phyloP scores from a whole-genome alignment of 2,329 filamentous ascomycete species.

The Claviceps maximensis region DNA sequence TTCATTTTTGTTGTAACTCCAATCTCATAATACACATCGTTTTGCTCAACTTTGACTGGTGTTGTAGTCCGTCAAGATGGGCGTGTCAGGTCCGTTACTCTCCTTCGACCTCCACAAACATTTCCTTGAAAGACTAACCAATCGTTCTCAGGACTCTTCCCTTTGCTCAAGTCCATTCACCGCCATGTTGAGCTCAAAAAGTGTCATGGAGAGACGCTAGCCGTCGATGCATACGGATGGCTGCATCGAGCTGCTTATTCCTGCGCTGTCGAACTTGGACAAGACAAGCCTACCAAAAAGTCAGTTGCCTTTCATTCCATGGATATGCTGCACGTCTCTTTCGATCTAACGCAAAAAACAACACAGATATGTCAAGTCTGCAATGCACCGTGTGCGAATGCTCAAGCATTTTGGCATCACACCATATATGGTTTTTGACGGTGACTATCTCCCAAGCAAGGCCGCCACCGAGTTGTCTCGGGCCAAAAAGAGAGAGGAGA shows the following conservation, averaged over 20 bases:
- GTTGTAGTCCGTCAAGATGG: constrained; percentile 16
- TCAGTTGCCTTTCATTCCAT: constrained; percentile 27
- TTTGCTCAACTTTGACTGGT: not conserved
- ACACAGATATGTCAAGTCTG: constrained; percentile 72
- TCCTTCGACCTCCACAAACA: not conserved
- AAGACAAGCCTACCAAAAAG: constrained; percentile 79
- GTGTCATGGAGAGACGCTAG: constrained; percentile 75
- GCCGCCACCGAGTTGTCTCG: constrained; percentile 71
- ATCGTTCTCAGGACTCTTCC: constrained; percentile 55
- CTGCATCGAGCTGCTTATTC: constrained; percentile 84
- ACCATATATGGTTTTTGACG: constrained; percentile 95
- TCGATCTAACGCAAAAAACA: constrained; percentile 1
- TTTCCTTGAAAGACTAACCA: not conserved
- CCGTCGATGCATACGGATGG: constrained; percentile 97
- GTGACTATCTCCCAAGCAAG: constrained; percentile 90
- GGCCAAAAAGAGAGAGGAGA: constrained; percentile 61
- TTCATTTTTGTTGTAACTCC: not conserved
- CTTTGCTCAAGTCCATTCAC: constrained; percentile 91
- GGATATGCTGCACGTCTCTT: not conserved
- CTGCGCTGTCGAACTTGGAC: constrained; percentile 81
- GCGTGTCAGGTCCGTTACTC: constrained; percentile 21
- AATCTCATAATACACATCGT: not conserved
- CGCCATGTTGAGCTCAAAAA: constrained; percentile 77
- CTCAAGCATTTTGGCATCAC: constrained; percentile 82
- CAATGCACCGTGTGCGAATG: constrained; percentile 86